phyloP scores from a whole-genome alignment of 306 rosid genomes.

The cucumber (Cucumis sativus) region Cucumber_9930_V3 NC_026660.2:8656501-8657000 shows the following conservation, averaged over 20 bases:
- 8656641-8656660: conserved; percentile 54
- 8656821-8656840: conserved; percentile 68
- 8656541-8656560: conserved; percentile 1
- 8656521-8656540: background rate
- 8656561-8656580: conserved; percentile 4
- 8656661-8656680: conserved; percentile 70
- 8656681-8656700: conserved; percentile 53
- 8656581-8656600: conserved; percentile 65
- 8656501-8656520: background rate
- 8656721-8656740: background rate
- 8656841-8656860: conserved; percentile 84
- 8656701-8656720: background rate
- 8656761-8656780: conserved; percentile 35
- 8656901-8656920: conserved; percentile 36
- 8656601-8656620: conserved; percentile 81
- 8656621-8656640: conserved; percentile 65
- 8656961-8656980: conserved; percentile 89
- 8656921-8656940: conserved; percentile 49
- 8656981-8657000: conserved; percentile 80
- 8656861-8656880: conserved; percentile 91
- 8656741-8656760: conserved; percentile 5
- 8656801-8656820: conserved; percentile 82
- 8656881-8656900: conserved; percentile 61
- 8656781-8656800: conserved; percentile 39
- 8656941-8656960: conserved; percentile 88